Base-by-base conservation (phyloP, 352 stramenopile species). In the Salisapilia sapeloensis region DNA sequence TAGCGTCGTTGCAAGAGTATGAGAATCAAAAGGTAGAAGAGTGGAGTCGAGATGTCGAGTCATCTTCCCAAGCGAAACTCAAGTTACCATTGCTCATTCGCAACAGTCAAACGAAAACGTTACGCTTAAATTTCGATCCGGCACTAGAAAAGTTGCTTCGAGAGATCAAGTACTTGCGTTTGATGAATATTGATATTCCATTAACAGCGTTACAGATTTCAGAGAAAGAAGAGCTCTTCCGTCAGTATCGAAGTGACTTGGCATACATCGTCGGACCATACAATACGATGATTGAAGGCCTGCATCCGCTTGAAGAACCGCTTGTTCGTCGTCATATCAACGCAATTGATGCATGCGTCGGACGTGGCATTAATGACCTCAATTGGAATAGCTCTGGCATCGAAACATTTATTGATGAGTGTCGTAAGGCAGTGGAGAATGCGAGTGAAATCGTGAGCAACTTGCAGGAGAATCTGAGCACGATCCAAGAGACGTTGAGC, bases 251-350 rank as follows among this genome's bases (percentile, higher is more conserved):
- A 9, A 90, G 83, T 2, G 95, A 97, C 51, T 55, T 99, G 23
- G 90, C 97, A 48, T 90, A 97, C 38, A 97, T 98, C 46, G 92
- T 98, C 0, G 92, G 96, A 29, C 95, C 93, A 38, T 97, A 99
- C 61, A 99, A 99, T 49, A 77, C 76, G 15, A 95, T 97, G 53
- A 90, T 98, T 36, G 85, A 96, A 41, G 82, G 79, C 7, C 69
- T 99, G 9, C 84, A 98, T 30, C 90, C 93, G 4, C 75, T 99
- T 3, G 94, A 99, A 49, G 93, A 96, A 48, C 92, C 94, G 10
- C 60, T 99, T 4, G 71, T 98, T 16, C 69, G 80, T 30, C 85
- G 86, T 9, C 95, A 98, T 44, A 81, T 98, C 25, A 78, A 89
- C 35, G 97, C 95, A 39, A 98, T 99, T 27, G 91, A 98, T 42